These are phyloP conservation scores for Lyophyllum semitale DNA, from an alignment of 768 basidiomycete genomes.

Conservation along the genomic window DNA sequence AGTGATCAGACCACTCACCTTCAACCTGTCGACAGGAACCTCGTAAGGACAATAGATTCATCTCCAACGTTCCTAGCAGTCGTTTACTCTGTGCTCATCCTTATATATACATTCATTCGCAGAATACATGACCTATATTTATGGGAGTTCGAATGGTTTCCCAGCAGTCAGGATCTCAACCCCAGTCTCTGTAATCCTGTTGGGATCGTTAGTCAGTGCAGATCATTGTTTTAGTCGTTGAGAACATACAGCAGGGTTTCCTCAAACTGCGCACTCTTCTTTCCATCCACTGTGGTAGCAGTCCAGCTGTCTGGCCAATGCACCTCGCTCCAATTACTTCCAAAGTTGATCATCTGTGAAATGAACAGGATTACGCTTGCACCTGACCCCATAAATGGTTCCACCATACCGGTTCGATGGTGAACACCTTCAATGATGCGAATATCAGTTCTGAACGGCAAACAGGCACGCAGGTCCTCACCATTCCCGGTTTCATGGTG, in stretches of 20 bases:
- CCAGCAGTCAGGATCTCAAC: constrained; percentile 81
- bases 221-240: not conserved
- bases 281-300: constrained; percentile 89
- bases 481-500: constrained; percentile 93
- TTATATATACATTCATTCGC: not conserved
- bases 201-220: constrained; percentile 2
- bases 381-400: no score
- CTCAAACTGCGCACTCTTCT: constrained; percentile 94
- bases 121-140: not conserved
- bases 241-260: constrained; percentile 89
- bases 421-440: constrained; percentile 49
- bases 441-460: constrained; percentile 3
- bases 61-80: not conserved
- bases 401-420: constrained; percentile 72
- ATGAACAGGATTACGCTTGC: not conserved
- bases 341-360: constrained; percentile 88
- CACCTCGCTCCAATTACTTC: constrained; percentile 70
- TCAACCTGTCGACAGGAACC: not conserved
- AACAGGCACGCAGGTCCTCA: constrained; percentile 34
- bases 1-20: constrained; percentile 8
- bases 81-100: not conserved
- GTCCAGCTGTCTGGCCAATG: constrained; percentile 99
- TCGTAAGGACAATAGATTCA: not conserved
- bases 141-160: constrained; percentile 9
- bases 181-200: constrained; percentile 88